Evolutionary conservation across 2,329 filamentous ascomycete genomes (phyloP), one percentile per base, ranked within the genome.

Genomic region (Phaeosphaeria sp.): DNA sequence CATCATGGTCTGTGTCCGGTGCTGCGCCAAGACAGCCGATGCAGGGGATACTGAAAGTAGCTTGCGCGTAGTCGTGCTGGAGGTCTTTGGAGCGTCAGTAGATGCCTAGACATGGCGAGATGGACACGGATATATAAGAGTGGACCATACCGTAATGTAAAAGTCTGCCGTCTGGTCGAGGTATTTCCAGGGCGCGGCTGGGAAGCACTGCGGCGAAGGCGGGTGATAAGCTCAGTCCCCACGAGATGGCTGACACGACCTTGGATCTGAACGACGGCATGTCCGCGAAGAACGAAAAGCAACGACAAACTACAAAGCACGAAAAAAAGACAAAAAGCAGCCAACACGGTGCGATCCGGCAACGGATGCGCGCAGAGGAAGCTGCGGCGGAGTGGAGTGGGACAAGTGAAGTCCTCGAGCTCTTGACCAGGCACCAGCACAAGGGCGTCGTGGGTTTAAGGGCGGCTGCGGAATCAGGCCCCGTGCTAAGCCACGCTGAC

Each of bases 41-140:
- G 70, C 77, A 79, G 36, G 79, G 75, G 41, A 81, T 68, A 50
- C 68, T 72, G 73, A 82, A 80, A 50, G 74, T 79, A 56, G 78
- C 78, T 72, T 77, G 70, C 52, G 72, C 72, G 68, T 75, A 74
- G 54, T 64, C 68, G 50, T 73, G 66, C 48, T 72, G 72, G 53
- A 71, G 53, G 52, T 75, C 74, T 77, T 54, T n/a, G 25, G 43
- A 10, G 18, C 42, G 55, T 74, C 60, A 76, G 72, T 62, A 72
- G 72, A 49, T 73, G 74, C 73, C 69, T 75, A 61, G 60, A 25
- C 55, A 69, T 64, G 68, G 69, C 68, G 54, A 72, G 65, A n/a
- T 22, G 48, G 30, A 39, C 13, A 36, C 13, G 4, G 18, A 59
- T 61, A 72, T 71, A 18, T 66, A 67, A 67, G 61, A 58, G 54